These are phyloP conservation scores for Arxiozyma telluris DNA, from an alignment of 1,139 yeast genomes.

Conservation along the genomic window DNA sequence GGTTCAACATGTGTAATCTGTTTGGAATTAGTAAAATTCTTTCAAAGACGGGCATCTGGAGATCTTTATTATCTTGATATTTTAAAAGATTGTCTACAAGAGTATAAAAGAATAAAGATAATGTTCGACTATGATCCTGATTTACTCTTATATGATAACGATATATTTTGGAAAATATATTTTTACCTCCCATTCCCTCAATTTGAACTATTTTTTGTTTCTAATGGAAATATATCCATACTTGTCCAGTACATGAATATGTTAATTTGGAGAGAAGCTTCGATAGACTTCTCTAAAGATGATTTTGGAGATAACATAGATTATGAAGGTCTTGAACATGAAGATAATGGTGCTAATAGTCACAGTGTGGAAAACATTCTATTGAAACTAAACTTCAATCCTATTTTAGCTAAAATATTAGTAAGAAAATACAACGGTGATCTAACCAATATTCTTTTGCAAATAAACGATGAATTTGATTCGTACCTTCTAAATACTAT, in stretches of 20 bases:
- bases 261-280: background rate
- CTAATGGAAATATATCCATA: background rate
- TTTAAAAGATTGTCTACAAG: slow-evolving; percentile 6
- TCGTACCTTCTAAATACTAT: background rate
- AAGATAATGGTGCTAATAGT: background rate
- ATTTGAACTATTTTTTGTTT: slow-evolving; percentile 10
- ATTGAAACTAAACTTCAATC: slow-evolving; percentile 1
- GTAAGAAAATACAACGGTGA: background rate
- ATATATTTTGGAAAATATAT: slow-evolving; percentile 21
- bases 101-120: slow-evolving; percentile 13
- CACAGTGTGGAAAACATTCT: background rate
- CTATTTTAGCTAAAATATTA: slow-evolving; percentile 5
- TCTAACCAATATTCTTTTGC: slow-evolving; percentile 5
- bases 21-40: slow-evolving; percentile 13
- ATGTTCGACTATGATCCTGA: slow-evolving; percentile 13
- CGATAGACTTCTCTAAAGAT: background rate
- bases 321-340: background rate
- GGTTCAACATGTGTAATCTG: slow-evolving; percentile 13
- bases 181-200: slow-evolving; percentile 9
- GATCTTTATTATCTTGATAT: slow-evolving; percentile 9
- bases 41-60: slow-evolving; percentile 10
- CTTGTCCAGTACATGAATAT: background rate
- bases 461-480: background rate
- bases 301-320: background rate
- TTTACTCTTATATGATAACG: slow-evolving; percentile 12